Evolutionary conservation across 192 early-diverging fungal species (phyloP).

Genomic region (Coemansia sp.): DNA sequence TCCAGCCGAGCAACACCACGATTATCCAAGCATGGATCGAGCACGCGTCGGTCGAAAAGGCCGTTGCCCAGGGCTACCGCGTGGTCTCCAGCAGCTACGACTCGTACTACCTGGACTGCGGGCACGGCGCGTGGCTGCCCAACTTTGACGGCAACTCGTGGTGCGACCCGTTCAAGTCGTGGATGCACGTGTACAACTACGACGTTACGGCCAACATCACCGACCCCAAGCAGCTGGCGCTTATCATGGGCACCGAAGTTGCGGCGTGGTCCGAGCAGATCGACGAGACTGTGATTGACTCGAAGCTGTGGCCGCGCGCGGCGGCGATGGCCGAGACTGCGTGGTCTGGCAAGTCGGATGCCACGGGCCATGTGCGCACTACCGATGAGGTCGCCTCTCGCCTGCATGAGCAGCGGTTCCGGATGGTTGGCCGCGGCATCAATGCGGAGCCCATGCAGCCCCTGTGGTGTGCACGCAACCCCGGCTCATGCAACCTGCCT

Average conservation of each 20-base stretch:
- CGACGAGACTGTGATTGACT: constrained; percentile 58
- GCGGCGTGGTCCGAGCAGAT: constrained; percentile 71
- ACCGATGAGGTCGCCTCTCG: constrained; percentile 61
- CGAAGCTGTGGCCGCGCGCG: constrained; percentile 68
- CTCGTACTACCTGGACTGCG: constrained; percentile 73
- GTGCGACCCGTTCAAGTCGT: constrained; percentile 73
- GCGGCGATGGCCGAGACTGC: constrained; percentile 64
- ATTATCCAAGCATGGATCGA: constrained; percentile 69
- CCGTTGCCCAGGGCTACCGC: constrained; percentile 59
- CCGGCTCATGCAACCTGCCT: constrained; percentile 50
- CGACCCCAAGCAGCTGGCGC: constrained; percentile 49
- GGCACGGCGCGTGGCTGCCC: constrained; percentile 70
- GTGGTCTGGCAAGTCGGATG: constrained; percentile 67
- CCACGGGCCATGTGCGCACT: constrained; percentile 52
- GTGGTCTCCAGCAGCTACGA: constrained; percentile 58
- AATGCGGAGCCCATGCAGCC: constrained; percentile 71
- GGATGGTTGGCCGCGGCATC: constrained; percentile 67
- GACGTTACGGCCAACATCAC: constrained; percentile 60
- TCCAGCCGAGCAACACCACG: constrained; percentile 56
- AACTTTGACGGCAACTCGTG: constrained; percentile 67
- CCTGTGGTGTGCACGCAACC: constrained; percentile 68
- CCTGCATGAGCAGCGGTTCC: constrained; percentile 70
- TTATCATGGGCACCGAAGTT: constrained; percentile 66
- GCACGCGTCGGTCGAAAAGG: constrained; percentile 52
- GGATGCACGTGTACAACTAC: constrained; percentile 70